Percentiles rank a stretch among this genome's conserved stretches.
phyloP scores from a whole-genome alignment of 148 eudicot genomes.

The Salicornia ramosissima region DNA sequence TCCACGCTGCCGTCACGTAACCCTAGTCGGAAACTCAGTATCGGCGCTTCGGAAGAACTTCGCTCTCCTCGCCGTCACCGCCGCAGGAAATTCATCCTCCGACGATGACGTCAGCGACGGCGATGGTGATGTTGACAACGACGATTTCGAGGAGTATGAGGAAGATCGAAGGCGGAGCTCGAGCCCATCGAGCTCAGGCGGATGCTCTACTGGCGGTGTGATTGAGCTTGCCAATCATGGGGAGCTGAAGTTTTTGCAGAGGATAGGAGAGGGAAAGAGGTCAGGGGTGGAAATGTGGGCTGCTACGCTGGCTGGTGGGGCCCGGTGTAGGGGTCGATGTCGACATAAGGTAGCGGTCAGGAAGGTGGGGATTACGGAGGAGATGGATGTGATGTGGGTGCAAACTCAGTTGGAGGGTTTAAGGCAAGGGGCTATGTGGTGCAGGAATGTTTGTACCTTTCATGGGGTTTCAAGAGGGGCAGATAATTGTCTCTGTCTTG shows the following conservation, averaged over 20 bases:
- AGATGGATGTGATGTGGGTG: constrained; percentile 72
- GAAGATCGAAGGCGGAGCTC: constrained; percentile 12
- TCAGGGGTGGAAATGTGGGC: constrained; percentile 76
- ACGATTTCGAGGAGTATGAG: constrained; percentile 21
- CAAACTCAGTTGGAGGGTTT: constrained; percentile 65
- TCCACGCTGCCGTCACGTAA: constrained; percentile 88
- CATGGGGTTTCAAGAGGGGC: constrained; percentile 52
- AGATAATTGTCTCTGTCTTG: constrained; percentile 51
- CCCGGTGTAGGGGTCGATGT: constrained; percentile 33
- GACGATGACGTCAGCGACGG: constrained; percentile 39
- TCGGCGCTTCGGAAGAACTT: constrained; percentile 68
- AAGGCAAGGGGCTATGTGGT: constrained; percentile 81
- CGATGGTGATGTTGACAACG: constrained; percentile 23
- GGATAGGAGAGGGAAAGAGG: constrained; percentile 63
- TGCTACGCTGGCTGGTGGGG: constrained; percentile 39
- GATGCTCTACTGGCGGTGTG: constrained; percentile 20
- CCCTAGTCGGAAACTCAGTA: constrained; percentile 87
- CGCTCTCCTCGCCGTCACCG: constrained; percentile 48
- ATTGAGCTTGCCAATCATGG: constrained; percentile 57
- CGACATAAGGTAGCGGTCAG: constrained; percentile 78
- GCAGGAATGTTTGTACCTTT: constrained; percentile 80
- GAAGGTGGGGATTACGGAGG: constrained; percentile 62
- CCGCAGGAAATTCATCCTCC: constrained; percentile 14
- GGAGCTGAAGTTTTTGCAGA: constrained; percentile 52
- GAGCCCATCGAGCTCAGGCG: constrained; percentile 25